Evolutionary conservation across 495 filamentous ascomycete genomes (phyloP).

Genomic region (Margaritispora aquatica): DNA sequence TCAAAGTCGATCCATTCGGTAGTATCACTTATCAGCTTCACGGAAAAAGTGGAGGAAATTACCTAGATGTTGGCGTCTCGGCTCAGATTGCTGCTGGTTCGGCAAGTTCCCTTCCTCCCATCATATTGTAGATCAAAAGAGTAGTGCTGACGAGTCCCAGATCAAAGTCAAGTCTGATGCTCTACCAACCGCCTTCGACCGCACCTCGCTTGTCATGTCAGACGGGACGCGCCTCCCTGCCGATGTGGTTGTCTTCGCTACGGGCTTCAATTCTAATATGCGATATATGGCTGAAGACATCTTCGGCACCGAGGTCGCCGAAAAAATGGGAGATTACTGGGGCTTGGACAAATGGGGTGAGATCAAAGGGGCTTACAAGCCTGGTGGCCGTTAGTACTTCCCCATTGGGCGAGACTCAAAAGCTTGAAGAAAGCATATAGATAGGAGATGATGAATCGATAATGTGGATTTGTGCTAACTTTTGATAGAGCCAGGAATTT

Average conservation of each 20-base stretch:
- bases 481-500: slow-evolving; percentile 6
- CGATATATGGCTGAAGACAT: not conserved
- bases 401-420: too few species aligned
- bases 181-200: not conserved
- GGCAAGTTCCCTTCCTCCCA: not conserved
- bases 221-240: slow-evolving; percentile 4
- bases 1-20: slow-evolving; percentile 9
- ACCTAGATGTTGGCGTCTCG: slow-evolving; percentile 11
- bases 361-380: slow-evolving; percentile 5
- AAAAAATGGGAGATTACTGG: slow-evolving; percentile 10
- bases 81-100: slow-evolving; percentile 4
- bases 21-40: not conserved
- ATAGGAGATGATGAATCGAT: not conserved
- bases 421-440: not conserved
- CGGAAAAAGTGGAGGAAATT: slow-evolving; percentile 6
- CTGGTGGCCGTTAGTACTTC: slow-evolving; percentile 3
- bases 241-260: slow-evolving; percentile 17
- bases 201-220: not conserved
- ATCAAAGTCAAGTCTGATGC: slow-evolving; percentile 16
- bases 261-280: slow-evolving; percentile 11
- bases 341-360: slow-evolving; percentile 8
- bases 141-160: not conserved
- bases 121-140: not conserved
- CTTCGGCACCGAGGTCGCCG: slow-evolving; percentile 2
- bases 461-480: too few species aligned